Evolutionary conservation across 2,329 filamentous ascomycete species (phyloP).

Genomic region (Aspergillus chevalieri): DNA sequence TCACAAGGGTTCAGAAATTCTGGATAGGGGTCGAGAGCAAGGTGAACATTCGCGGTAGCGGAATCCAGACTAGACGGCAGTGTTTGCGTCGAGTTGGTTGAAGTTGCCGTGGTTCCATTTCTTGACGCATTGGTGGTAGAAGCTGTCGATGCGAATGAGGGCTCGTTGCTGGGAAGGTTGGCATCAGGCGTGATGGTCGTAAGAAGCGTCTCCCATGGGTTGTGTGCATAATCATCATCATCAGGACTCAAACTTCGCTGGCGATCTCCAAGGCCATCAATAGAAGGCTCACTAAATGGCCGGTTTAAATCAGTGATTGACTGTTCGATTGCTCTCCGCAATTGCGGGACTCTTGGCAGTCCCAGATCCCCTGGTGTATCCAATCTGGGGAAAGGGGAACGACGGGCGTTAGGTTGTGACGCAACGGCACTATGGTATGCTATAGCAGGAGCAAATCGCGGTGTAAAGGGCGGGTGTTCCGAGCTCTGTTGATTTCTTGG

Average conservation of each 20-base stretch:
- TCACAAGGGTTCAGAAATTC: constrained; percentile 35
- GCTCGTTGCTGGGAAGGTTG: constrained; percentile 70
- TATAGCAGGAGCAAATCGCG: constrained; percentile 41
- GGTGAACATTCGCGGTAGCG: constrained; percentile 16
- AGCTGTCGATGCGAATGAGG: constrained; percentile 66
- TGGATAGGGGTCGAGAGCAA: constrained; percentile 29
- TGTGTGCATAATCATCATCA: constrained; percentile 44
- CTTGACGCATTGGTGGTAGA: constrained; percentile 22
- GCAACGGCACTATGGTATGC: constrained; percentile 22
- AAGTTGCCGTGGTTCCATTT: constrained; percentile 26
- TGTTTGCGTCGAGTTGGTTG: constrained; percentile 42
- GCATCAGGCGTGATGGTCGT: constrained; percentile 76
- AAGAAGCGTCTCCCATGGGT: constrained; percentile 72
- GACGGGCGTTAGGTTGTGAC: constrained; percentile 15
- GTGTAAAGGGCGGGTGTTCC: constrained; percentile 29
- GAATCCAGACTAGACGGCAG: constrained; percentile 18
- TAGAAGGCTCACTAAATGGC: constrained; percentile 14
- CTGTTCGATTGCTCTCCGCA: constrained; percentile 31
- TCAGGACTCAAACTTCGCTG: constrained; percentile 71
- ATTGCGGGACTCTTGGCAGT: constrained; percentile 19
- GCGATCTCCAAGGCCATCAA: constrained; percentile 78
- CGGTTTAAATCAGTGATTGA: constrained; percentile 19
- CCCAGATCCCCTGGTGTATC: constrained; percentile 16
- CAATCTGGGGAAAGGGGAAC: constrained; percentile 19
- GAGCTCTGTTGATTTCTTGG: constrained; percentile 10